Conservation (phyloP, 2,329 filamentous ascomycete species). For the Lasiodiplodia sp. region DNA sequence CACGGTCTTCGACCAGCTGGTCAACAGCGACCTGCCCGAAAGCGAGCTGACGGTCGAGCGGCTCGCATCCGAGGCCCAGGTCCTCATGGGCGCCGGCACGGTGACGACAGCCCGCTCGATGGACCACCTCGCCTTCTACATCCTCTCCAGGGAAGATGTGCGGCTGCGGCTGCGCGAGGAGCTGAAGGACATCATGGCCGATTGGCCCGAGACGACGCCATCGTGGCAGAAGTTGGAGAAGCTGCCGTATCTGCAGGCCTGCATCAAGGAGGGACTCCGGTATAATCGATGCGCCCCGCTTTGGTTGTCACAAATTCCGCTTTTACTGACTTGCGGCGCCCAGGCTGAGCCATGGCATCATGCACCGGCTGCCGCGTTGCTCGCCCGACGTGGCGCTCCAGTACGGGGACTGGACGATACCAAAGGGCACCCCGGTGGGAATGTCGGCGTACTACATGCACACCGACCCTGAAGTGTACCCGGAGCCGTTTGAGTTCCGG, state of each 20-base stretch:
- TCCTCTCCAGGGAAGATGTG: conserved; percentile 37
- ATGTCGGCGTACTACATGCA: conserved; percentile 30
- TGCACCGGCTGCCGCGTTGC: conserved; percentile 36
- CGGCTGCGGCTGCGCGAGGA: conserved; percentile 38
- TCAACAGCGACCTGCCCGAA: neutral
- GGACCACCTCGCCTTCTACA: conserved; percentile 36
- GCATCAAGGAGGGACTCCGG: conserved; percentile 39
- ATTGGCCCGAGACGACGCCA: conserved; percentile 24
- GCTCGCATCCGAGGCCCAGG: conserved; percentile 42
- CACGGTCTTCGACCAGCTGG: neutral
- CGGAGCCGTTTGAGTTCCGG: conserved; percentile 37
- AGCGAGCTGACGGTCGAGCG: conserved; percentile 46
- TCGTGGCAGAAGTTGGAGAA: conserved; percentile 18
- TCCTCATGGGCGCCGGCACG: conserved; percentile 42
- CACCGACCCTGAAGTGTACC: conserved; percentile 36
- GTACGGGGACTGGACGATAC: conserved; percentile 31
- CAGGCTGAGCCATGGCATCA: conserved; percentile 49
- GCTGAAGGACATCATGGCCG: conserved; percentile 37
- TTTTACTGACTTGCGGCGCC: neutral
- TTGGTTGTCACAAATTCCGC: neutral
- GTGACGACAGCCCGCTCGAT: conserved; percentile 42
- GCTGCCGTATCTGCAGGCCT: conserved; percentile 28
- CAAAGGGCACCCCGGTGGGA: conserved; percentile 27
- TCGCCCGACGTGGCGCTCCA: conserved; percentile 12
- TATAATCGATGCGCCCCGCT: neutral